Percentiles rank a stretch among this genome's conserved stretches.
Evolutionary conservation across 257 asterid genomes (phyloP).

Genomic region (Haberlea rhodopensis): DNA sequence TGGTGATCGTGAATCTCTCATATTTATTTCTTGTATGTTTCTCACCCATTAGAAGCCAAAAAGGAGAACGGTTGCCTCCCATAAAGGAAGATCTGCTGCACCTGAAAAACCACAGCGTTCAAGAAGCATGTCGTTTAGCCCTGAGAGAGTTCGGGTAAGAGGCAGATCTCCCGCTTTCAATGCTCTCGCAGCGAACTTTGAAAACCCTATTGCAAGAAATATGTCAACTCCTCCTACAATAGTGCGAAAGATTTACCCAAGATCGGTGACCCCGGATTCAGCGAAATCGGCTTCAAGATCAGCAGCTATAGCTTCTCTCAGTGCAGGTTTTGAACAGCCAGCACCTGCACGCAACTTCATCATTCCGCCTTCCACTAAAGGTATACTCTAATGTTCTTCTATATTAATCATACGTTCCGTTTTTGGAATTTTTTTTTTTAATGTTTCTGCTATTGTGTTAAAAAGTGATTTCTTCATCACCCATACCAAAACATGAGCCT

Average conservation of each 20-base stretch:
- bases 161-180: conserved; percentile 98
- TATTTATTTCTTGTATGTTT: conserved; percentile 15
- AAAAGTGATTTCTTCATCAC: conserved; percentile 55
- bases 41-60: conserved; percentile 68
- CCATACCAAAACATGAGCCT: conserved; percentile 44
- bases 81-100: conserved; percentile 78
- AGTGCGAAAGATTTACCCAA: conserved; percentile 81
- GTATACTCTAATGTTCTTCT: conserved; percentile 33
- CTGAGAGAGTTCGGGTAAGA: conserved; percentile 95
- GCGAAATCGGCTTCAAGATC: conserved; percentile 51
- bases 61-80: conserved; percentile 65
- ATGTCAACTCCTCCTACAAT: conserved; percentile 94
- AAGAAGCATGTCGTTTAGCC: conserved; percentile 96
- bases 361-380: conserved; percentile 65
- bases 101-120: conserved; percentile 91
- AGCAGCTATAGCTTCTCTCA: conserved; percentile 67
- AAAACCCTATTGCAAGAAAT: conserved; percentile 73
- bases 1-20: neutral
- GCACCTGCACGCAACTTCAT: conserved; percentile 58
- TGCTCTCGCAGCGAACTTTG: conserved; percentile 91
- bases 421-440: neutral
- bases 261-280: conserved; percentile 81
- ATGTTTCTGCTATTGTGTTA: neutral
- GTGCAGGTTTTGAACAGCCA: conserved; percentile 58
- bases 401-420: neutral